These are phyloP conservation scores for Beauveria sp. DNA, from an alignment of 2,329 filamentous ascomycete genomes.

Conservation along the genomic window DNA sequence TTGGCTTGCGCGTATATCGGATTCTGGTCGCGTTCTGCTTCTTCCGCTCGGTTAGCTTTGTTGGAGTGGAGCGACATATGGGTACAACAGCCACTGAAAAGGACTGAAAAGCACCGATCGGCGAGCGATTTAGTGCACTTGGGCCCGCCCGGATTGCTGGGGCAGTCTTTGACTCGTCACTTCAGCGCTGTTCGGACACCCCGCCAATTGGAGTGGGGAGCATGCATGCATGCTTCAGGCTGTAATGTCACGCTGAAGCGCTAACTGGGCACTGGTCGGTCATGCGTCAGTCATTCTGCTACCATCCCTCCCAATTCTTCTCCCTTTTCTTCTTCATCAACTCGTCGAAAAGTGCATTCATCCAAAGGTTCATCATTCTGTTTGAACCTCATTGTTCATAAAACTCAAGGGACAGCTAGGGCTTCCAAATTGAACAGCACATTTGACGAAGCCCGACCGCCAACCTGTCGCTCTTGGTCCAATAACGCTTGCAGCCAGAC, in stretches of 20 bases:
- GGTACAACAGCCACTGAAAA: too few relatives aligned
- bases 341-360: too few relatives aligned
- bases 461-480: background rate
- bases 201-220: slow-evolving; percentile 6
- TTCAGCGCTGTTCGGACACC: slow-evolving; percentile 3
- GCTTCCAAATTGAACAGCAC: background rate
- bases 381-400: background rate
- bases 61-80: background rate
- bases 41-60: background rate
- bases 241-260: slow-evolving; percentile 6
- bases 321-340: background rate
- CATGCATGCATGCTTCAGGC: background rate
- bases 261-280: background rate
- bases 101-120: background rate
- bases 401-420: background rate
- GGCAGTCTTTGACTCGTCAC: background rate
- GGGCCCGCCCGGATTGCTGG: background rate
- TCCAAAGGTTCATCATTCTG: too few relatives aligned
- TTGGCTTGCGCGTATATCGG: background rate
- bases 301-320: background rate
- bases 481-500: background rate
- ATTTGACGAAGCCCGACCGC: background rate
- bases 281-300: background rate
- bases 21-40: background rate
- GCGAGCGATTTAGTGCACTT: background rate